Conservation (phyloP, 2,329 filamentous ascomycete genomes). For the Fusarium bactridioides region DNA sequence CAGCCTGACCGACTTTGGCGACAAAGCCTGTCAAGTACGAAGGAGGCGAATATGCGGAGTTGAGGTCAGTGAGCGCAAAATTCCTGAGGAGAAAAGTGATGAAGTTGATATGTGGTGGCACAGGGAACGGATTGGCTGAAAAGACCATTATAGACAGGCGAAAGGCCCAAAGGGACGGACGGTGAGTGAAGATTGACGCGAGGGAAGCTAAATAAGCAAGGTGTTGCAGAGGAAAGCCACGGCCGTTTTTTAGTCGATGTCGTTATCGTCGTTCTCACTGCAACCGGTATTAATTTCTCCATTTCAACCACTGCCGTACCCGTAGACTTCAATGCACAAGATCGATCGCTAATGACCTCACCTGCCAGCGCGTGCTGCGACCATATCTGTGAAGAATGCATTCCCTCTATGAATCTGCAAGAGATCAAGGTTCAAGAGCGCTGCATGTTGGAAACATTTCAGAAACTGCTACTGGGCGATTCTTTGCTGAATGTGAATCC, state of each 20-base stretch:
- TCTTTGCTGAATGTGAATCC: conserved; percentile 12
- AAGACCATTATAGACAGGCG: conserved; percentile 12
- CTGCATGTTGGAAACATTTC: conserved; percentile 31
- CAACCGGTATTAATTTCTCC: conserved; percentile 14
- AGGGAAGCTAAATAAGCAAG: conserved; percentile 23
- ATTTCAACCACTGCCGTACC: conserved; percentile 5
- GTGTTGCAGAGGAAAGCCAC: conserved; percentile 14
- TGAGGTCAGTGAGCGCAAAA: conserved; percentile 21
- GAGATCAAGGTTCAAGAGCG: conserved; percentile 12
- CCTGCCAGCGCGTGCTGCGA: neutral
- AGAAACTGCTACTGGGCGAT: conserved; percentile 35
- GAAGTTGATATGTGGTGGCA: conserved; percentile 20
- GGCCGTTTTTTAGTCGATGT: conserved; percentile 26
- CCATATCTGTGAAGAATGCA: conserved; percentile 1
- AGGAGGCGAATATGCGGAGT: conserved; percentile 12
- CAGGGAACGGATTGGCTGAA: conserved; percentile 25
- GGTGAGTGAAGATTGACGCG: conserved; percentile 27
- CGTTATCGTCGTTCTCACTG: conserved; percentile 19
- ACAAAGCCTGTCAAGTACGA: conserved; percentile 5
- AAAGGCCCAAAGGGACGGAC: neutral
- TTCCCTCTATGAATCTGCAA: neutral
- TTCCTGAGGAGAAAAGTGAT: conserved; percentile 8
- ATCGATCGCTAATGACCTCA: conserved; percentile 3
- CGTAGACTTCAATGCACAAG: conserved; percentile 9
- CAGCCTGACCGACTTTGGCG: neutral